phyloP scores from a whole-genome alignment of 73 alveolate species.

The Symbiodinium pilosum region DNA sequence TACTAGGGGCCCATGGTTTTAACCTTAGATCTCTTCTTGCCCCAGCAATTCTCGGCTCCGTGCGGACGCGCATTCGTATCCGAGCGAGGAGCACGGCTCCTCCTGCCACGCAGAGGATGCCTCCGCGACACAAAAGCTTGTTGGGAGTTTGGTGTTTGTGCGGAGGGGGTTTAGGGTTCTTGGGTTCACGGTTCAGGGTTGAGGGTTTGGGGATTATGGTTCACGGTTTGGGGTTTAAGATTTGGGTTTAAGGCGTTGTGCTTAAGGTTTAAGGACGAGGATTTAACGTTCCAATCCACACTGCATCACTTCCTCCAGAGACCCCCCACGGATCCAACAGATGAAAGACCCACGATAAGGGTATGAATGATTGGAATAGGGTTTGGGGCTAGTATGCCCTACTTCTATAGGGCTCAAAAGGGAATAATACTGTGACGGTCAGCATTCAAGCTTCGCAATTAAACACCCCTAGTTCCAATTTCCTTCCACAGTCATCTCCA shows the following conservation, averaged over 20 bases:
- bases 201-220: background rate
- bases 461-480: too few relatives aligned
- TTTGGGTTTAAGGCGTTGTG: background rate
- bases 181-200: background rate
- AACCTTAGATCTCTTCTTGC: too few relatives aligned
- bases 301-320: too few relatives aligned
- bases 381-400: background rate
- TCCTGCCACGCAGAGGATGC: slow-evolving; percentile 76
- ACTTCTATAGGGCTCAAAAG: background rate
- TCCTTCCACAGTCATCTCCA: too few relatives aligned
- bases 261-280: background rate
- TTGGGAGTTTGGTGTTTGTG: background rate
- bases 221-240: background rate
- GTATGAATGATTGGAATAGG: too few relatives aligned
- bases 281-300: too few relatives aligned
- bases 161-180: background rate
- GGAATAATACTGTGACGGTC: background rate
- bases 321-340: too few relatives aligned
- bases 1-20: too few relatives aligned
- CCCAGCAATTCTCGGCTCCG: background rate
- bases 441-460: too few relatives aligned
- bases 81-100: slow-evolving; percentile 14
- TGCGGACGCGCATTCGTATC: background rate
- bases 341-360: too few relatives aligned
- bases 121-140: background rate